Conservation (phyloP, 805 yeast species). For the Ogataea kodamae region DNA sequence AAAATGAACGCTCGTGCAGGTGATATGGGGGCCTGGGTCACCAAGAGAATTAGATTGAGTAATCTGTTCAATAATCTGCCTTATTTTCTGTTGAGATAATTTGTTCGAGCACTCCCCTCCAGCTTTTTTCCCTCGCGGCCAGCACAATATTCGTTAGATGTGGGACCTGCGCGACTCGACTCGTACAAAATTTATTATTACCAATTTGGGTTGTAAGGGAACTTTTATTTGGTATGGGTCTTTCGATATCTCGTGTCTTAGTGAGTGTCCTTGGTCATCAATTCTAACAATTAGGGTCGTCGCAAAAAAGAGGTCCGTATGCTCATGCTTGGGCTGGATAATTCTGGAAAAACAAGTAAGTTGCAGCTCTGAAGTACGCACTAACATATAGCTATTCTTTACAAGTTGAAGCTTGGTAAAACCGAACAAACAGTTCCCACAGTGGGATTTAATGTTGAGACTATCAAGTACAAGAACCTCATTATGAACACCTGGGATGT, state of each 20-base stretch:
- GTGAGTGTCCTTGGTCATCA: slow-evolving; percentile 14
- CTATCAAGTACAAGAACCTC: slow-evolving; percentile 44
- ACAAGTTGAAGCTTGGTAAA: slow-evolving; percentile 76
- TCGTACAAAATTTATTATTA: slow-evolving; percentile 1
- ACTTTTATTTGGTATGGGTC: slow-evolving; percentile 18
- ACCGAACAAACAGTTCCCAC: slow-evolving; percentile 83
- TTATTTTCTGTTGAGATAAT: slow-evolving; percentile 2
- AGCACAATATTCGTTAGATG: not conserved
- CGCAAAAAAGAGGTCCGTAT: slow-evolving; percentile 42
- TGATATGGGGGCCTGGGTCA: too few species aligned
- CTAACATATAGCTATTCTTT: slow-evolving; percentile 55
- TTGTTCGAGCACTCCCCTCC: not conserved
- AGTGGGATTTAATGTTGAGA: slow-evolving; percentile 85
- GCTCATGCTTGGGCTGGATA: slow-evolving; percentile 87
- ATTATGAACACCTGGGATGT: slow-evolving; percentile 75
- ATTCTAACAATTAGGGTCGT: slow-evolving; percentile 15
- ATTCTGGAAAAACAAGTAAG: slow-evolving; percentile 81
- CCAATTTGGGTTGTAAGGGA: slow-evolving; percentile 2
- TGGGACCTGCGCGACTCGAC: slow-evolving; percentile 1
- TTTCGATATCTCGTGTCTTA: slow-evolving; percentile 20
- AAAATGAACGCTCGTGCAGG: too few species aligned
- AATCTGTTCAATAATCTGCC: too few species aligned
- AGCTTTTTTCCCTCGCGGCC: not conserved
- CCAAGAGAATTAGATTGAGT: too few species aligned
- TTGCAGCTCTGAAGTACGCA: too few species aligned